Evolutionary conservation across 2,329 filamentous ascomycete species (phyloP).

Genomic region (Rasamsonia emersonii): DNA sequence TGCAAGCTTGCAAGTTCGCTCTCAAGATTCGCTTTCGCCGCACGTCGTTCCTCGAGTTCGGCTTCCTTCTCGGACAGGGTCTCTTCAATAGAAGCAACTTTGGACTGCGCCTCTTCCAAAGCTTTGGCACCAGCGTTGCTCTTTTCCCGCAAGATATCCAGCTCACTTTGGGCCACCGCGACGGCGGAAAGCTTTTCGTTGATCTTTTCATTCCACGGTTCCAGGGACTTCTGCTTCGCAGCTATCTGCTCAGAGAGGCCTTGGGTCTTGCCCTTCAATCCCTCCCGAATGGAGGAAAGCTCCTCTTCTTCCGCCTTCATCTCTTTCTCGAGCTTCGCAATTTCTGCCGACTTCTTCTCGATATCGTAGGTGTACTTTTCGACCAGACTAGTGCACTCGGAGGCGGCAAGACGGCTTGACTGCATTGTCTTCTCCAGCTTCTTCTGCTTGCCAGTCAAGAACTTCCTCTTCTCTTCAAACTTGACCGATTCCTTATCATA

Average conservation of each 20-base stretch:
- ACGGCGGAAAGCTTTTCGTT: constrained; percentile 92
- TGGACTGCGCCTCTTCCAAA: constrained; percentile 71
- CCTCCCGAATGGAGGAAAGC: constrained; percentile 72
- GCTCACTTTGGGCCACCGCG: constrained; percentile 87
- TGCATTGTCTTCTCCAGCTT: constrained; percentile 85
- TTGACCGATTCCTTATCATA: constrained; percentile 97
- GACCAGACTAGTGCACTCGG: constrained; percentile 68
- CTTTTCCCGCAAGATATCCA: constrained; percentile 83
- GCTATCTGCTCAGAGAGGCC: constrained; percentile 88
- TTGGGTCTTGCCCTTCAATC: constrained; percentile 91
- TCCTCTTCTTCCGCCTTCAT: constrained; percentile 74
- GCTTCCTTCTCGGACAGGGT: constrained; percentile 60
- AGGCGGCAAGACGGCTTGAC: constrained; percentile 63
- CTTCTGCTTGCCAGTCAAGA: constrained; percentile 80
- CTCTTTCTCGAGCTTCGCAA: constrained; percentile 63
- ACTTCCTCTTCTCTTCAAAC: constrained; percentile 96
- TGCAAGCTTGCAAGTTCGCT: constrained; percentile 66
- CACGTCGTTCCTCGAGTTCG: constrained; percentile 68
- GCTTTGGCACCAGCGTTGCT: constrained; percentile 79
- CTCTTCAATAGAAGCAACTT: constrained; percentile 65
- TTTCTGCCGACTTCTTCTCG: constrained; percentile 64
- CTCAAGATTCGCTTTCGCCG: constrained; percentile 62
- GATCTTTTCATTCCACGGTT: constrained; percentile 95
- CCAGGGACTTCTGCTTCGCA: constrained; percentile 82
- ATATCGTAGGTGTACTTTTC: constrained; percentile 73